Evolutionary conservation across 1,139 yeast genomes (phyloP), one percentile per base, ranked within the genome.

Genomic region (Blastobotrys raffinosifermentans): DNA sequence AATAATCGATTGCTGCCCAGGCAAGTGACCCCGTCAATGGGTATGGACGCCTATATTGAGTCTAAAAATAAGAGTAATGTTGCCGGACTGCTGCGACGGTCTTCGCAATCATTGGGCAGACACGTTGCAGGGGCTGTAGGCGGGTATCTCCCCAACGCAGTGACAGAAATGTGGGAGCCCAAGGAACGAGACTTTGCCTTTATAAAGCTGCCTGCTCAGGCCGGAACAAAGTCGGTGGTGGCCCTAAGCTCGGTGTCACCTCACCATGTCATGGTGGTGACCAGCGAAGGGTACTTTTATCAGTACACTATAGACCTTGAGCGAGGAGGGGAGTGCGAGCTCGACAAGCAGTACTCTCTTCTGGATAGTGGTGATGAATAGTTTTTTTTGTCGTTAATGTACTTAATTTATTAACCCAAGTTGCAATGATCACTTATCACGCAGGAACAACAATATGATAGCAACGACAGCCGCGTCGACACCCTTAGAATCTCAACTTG

Each of bases 81-180:
- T 31, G 38, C 46, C 25, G 38, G 37, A 20, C 47, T 61, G 35
- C 47, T 62, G 21, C 61, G 77, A 37, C 55, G 78, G 37, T 72
- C 77, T 4, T 73, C 80, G 1, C 78, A 74, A 47, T 69, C 72
- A 2, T 57, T 75, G 26, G 80, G 80, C 9, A 67, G 94, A 37
- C 79, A 78, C 45, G 94, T 94, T 2, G 95, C 94, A 0, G 93
- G 81, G 50, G 82, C 81, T 37, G 79, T 87, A 74, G 96, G 96
- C 0, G 86, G 85, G 20, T 83, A 80, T 48, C 67, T 89, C 31
- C 96, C 96, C 0, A 77, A 83, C 10, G 74, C 86, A 36, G 82
- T 89, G 39, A 77, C 93, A 1, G 86, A 94, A 2, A 80, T 89
- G 43, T 67, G 91, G 51, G 96, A 89, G 56, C 95, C 96, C 6